Conservation (phyloP, 1,139 yeast species). For the Petasospora rhodanensis region DNA sequence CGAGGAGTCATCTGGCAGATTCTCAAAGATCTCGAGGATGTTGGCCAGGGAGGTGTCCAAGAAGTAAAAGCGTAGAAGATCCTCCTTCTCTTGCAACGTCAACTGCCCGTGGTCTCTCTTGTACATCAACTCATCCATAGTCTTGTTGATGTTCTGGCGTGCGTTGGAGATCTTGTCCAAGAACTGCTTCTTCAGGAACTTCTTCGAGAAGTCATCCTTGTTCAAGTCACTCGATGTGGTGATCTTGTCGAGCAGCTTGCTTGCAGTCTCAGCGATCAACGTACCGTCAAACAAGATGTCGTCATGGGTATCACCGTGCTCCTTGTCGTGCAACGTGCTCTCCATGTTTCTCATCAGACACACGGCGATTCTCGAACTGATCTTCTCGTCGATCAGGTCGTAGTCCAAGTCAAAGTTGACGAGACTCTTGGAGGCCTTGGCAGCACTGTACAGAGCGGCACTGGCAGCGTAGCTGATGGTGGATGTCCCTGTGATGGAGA, state of each 20-base stretch:
- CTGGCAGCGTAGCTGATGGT: slow-evolving; percentile 54
- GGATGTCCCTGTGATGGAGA: slow-evolving; percentile 66
- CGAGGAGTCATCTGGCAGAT: slow-evolving; percentile 13
- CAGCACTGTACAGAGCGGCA: slow-evolving; percentile 67
- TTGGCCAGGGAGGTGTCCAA: slow-evolving; percentile 63
- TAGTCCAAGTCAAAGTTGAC: slow-evolving; percentile 72
- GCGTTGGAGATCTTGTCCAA: slow-evolving; percentile 48
- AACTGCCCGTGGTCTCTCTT: slow-evolving; percentile 49
- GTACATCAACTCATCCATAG: slow-evolving; percentile 58
- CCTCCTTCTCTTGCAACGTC: slow-evolving; percentile 64
- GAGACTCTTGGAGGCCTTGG: slow-evolving; percentile 58
- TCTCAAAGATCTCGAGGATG: slow-evolving; percentile 51
- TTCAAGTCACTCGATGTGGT: slow-evolving; percentile 21
- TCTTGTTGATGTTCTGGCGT: slow-evolving; percentile 52
- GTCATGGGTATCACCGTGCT: slow-evolving; percentile 33
- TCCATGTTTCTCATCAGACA: slow-evolving; percentile 85
- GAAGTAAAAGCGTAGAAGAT: slow-evolving; percentile 57
- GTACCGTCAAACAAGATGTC: slow-evolving; percentile 53
- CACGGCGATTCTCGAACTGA: slow-evolving; percentile 74
- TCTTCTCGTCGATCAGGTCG: slow-evolving; percentile 60
- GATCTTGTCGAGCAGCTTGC: slow-evolving; percentile 41
- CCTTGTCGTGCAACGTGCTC: slow-evolving; percentile 41
- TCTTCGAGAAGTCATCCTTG: slow-evolving; percentile 34
- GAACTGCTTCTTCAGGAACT: slow-evolving; percentile 39
- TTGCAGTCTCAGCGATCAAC: slow-evolving; percentile 61